Percentiles rank a stretch among this genome's conserved stretches.
phyloP scores from a whole-genome alignment of 495 filamentous ascomycete genomes.

The Xylaria longipes region DNA sequence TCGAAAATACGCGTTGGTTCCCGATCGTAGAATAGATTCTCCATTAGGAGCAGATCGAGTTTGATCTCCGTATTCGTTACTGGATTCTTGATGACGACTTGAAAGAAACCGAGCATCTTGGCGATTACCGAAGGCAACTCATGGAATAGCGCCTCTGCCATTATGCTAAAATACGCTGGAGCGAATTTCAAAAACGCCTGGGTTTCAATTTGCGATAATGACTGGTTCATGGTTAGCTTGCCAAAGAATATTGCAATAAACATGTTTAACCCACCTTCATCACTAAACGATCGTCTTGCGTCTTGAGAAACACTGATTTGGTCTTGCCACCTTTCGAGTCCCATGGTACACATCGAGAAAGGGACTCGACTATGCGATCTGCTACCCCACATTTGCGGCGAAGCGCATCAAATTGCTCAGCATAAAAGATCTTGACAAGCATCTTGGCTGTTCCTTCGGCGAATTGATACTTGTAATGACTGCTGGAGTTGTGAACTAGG shows the following conservation, averaged over 20 bases:
- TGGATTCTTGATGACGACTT: conserved; percentile 95
- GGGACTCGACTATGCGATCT: conserved; percentile 91
- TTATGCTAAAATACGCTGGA: conserved; percentile 95
- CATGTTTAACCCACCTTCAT: conserved; percentile 60
- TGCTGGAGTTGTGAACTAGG: conserved; percentile 80
- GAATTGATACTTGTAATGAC: conserved; percentile 94
- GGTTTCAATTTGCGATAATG: conserved; percentile 86
- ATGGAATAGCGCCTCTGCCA: conserved; percentile 94
- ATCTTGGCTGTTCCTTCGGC: conserved; percentile 89
- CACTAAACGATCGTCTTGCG: conserved; percentile 91
- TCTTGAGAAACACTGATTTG: conserved; percentile 97
- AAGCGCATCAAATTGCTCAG: conserved; percentile 95
- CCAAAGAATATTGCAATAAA: background rate
- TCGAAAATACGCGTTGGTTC: conserved; percentile 93
- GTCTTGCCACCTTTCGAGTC: conserved; percentile 98
- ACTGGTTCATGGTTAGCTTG: conserved; percentile 47
- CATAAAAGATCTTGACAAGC: conserved; percentile 97
- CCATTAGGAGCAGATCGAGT: conserved; percentile 93
- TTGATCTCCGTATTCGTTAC: conserved; percentile 92
- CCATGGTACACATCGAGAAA: conserved; percentile 96
- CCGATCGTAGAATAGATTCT: conserved; percentile 98
- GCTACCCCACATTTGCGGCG: conserved; percentile 90
- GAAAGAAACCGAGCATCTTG: conserved; percentile 99
- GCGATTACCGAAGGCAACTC: conserved; percentile 96
- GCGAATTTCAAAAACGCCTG: conserved; percentile 94